These are phyloP conservation scores for Poteriospumella lacustris DNA, from an alignment of 108 stramenopile species.

Conservation along the genomic window DNA sequence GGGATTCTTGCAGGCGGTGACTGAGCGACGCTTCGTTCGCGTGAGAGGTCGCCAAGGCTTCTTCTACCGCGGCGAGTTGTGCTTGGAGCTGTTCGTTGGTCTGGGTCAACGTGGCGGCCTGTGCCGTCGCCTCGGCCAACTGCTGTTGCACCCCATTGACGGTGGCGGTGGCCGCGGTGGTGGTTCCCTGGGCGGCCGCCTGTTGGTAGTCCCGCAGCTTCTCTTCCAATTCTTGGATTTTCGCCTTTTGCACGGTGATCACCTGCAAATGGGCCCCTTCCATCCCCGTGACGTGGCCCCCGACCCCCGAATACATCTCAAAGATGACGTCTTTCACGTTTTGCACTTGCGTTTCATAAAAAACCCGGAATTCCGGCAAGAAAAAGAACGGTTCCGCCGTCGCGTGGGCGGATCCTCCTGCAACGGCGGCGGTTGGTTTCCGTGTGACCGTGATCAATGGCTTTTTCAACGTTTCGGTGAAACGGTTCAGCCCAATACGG, in stretches of 20 bases:
- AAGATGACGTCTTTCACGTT: not conserved
- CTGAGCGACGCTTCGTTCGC: too few species aligned
- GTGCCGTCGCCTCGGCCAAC: not conserved
- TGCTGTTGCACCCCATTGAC: not conserved
- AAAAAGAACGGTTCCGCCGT: not conserved
- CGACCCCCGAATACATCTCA: not conserved
- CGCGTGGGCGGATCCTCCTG: too few species aligned
- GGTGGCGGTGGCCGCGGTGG: not conserved
- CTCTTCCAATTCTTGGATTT: constrained; percentile 12
- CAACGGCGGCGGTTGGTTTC: too few species aligned
- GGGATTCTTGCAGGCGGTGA: too few species aligned
- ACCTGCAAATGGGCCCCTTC: not conserved
- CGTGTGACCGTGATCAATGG: not conserved
- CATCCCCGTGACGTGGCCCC: too few species aligned
- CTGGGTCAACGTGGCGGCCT: not conserved
- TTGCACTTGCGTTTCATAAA: constrained; percentile 11
- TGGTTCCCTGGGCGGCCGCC: not conserved
- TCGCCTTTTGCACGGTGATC: constrained; percentile 3
- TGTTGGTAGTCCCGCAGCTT: not conserved
- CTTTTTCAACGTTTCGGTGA: not conserved
- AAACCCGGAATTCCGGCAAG: not conserved
- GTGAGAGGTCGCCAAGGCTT: too few species aligned
- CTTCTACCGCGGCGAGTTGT: not conserved
- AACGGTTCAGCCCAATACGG: constrained; percentile 4
- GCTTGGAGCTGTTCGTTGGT: not conserved